Evolutionary conservation across 768 basidiomycete species (phyloP), one percentile per base, ranked within the genome.

Genomic region (Trametopsis cervina): DNA sequence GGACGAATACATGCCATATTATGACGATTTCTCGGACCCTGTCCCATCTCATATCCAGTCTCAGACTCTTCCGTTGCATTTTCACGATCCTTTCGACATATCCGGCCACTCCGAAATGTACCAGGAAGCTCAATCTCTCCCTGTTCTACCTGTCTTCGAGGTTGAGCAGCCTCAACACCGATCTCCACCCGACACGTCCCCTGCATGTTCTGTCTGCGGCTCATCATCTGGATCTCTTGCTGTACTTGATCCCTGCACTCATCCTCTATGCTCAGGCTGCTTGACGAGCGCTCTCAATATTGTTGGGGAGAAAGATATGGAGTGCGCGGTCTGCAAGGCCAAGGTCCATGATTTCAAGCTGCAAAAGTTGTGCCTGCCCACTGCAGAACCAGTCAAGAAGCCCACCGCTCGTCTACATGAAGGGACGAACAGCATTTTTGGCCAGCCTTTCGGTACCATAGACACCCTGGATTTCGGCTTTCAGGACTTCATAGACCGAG

Each of bases 301-400:
- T 44, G 89, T 90, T 15, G 89, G 89, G 5, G 89, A 92, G 64
- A 91, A 90, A 60, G 84, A 86, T 49, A 87, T 91, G 77, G 77
- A 82, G 50, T 92, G 89, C 53, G 83, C 85, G 15, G 83, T 88
- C 24, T 92, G 89, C 66, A 82, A 81, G 57, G 64, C 63, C 35
- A 75, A 77, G 26, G 87, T 91, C 18, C 72, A 69, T 24, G 80
- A 86, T 59, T 91, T 91, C 62, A 75, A 77, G 39, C 65, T 88
- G 17, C 63, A 66, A 52, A 58, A 58, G 35, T 40, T 9, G 44
- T 20, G 22, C 37, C 5, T 17, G 21, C 27, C 21, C 38, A 18
- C 3, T 21, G 25, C 10, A 47, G 37, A 21, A 13, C 5, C n/a
- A 26, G 22, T 27, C 38, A 3, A n/a, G 4, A 20, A 24, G 29